These are phyloP conservation scores for Clitopilus hobsonii DNA, from an alignment of 768 basidiomycete genomes.

Conservation along the genomic window DNA sequence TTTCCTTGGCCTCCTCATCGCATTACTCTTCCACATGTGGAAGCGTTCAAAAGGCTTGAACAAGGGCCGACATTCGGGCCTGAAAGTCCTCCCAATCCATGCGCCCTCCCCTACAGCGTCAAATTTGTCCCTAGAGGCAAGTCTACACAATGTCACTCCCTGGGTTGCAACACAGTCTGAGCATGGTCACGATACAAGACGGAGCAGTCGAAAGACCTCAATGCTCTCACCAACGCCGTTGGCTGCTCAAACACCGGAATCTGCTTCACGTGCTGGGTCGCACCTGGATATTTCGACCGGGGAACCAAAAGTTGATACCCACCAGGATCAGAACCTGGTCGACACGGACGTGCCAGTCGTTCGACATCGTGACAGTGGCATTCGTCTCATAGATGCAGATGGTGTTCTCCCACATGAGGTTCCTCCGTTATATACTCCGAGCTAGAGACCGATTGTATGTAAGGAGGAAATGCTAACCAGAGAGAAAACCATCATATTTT, in stretches of 20 bases:
- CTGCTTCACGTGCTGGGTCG: neutral
- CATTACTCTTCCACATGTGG: neutral
- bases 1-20: neutral
- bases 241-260: neutral
- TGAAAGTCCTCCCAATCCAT: neutral
- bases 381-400: neutral
- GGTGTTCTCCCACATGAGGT: neutral
- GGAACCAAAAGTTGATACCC: neutral
- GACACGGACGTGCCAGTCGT: too few relatives aligned
- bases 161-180: neutral
- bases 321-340: too few relatives aligned
- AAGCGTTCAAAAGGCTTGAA: neutral
- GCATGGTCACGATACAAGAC: neutral
- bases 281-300: neutral
- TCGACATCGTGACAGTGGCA: neutral
- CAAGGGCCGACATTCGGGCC: too few relatives aligned
- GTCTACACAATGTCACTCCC: neutral
- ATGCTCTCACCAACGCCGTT: neutral
- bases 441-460: too few relatives aligned
- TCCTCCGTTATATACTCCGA: neutral
- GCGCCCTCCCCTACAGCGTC: neutral
- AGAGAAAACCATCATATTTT: too few relatives aligned
- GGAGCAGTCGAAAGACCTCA: neutral
- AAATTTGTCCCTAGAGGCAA: neutral
- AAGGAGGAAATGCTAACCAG: too few relatives aligned